A percentile compares a stretch with the other conserved stretches of the same genome.
These are phyloP conservation scores for Quercus suber DNA, from an alignment of 306 rosid species.

Conservation along the genomic window DNA sequence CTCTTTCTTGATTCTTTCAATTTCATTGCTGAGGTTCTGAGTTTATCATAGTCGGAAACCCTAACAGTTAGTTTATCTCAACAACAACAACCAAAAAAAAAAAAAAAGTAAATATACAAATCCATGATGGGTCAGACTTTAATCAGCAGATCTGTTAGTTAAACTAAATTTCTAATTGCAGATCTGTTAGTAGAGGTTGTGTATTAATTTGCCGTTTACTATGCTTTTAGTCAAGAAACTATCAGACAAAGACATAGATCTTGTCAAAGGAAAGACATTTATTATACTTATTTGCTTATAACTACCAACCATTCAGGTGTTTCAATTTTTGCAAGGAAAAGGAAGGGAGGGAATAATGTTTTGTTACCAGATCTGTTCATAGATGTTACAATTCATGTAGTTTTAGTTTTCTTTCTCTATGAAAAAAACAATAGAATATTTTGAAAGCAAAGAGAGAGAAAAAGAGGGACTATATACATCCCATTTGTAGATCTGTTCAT, in stretches of 20 bases:
- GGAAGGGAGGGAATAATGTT: conserved; percentile 33
- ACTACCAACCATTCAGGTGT: conserved; percentile 15
- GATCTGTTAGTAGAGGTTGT: not conserved
- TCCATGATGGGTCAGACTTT: conserved; percentile 4
- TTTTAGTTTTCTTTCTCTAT: conserved; percentile 26
- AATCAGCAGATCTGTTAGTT: conserved; percentile 23
- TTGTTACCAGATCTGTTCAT: conserved; percentile 58
- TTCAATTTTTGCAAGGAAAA: conserved; percentile 51
- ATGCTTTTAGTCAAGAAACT: conserved; percentile 13
- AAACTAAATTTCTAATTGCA: not conserved
- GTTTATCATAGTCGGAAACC: conserved; percentile 19
- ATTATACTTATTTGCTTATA: not conserved
- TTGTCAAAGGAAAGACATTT: conserved; percentile 9
- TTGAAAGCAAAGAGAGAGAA: not conserved
- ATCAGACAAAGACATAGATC: conserved; percentile 1
- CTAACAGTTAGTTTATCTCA: not conserved
- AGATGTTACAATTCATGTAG: conserved; percentile 31
- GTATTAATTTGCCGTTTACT: not conserved
- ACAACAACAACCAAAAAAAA: not conserved
- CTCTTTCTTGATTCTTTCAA: conserved; percentile 83
- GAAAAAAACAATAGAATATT: conserved; percentile 17
- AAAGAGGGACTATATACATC: conserved; percentile 7
- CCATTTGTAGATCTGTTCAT: conserved; percentile 69
- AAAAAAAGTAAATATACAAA: not conserved
- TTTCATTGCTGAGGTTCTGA: conserved; percentile 78